Evolutionary conservation across 495 filamentous ascomycete species (phyloP).

Genomic region (Antarctomyces pellizariae): DNA sequence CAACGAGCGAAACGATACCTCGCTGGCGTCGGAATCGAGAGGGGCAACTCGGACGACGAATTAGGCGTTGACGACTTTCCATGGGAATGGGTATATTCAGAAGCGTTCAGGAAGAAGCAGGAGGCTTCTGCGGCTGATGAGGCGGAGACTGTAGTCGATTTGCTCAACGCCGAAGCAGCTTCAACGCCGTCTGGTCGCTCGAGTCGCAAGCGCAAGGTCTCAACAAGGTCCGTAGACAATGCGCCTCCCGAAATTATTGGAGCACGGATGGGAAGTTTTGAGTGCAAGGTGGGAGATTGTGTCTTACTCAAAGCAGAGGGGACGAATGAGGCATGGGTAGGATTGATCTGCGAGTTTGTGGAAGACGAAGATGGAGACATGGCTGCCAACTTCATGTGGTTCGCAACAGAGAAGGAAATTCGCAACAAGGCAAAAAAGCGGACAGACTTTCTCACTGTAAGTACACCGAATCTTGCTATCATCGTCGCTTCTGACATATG

Average conservation of each 20-base stretch:
- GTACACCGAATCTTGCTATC: slow-evolving; percentile 1
- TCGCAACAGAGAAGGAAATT: slow-evolving; percentile 76
- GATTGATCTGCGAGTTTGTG: slow-evolving; percentile 58
- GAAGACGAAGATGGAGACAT: slow-evolving; percentile 39
- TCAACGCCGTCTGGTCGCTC: not conserved
- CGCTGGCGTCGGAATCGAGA: slow-evolving; percentile 32
- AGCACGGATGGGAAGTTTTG: slow-evolving; percentile 67
- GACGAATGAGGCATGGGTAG: slow-evolving; percentile 69
- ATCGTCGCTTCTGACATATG: slow-evolving; percentile 2
- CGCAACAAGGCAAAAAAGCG: slow-evolving; percentile 60
- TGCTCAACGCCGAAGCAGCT: slow-evolving; percentile 1
- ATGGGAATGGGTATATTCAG: slow-evolving; percentile 81
- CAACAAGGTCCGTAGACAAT: not conserved
- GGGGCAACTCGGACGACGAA: slow-evolving; percentile 86
- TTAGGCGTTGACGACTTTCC: slow-evolving; percentile 61
- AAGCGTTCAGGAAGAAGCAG: slow-evolving; percentile 13
- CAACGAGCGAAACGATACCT: slow-evolving; percentile 36
- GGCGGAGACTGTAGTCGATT: slow-evolving; percentile 1
- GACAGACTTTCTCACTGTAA: slow-evolving; percentile 48
- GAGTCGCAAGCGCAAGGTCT: slow-evolving; percentile 5
- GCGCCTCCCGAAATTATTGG: slow-evolving; percentile 34
- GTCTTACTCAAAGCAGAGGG: slow-evolving; percentile 67
- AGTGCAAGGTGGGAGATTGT: slow-evolving; percentile 58
- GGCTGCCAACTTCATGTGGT: slow-evolving; percentile 59
- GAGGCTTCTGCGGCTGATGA: slow-evolving; percentile 10